phyloP scores from a whole-genome alignment of 2,329 filamentous ascomycete species.

The Metarhizium sp. region DNA sequence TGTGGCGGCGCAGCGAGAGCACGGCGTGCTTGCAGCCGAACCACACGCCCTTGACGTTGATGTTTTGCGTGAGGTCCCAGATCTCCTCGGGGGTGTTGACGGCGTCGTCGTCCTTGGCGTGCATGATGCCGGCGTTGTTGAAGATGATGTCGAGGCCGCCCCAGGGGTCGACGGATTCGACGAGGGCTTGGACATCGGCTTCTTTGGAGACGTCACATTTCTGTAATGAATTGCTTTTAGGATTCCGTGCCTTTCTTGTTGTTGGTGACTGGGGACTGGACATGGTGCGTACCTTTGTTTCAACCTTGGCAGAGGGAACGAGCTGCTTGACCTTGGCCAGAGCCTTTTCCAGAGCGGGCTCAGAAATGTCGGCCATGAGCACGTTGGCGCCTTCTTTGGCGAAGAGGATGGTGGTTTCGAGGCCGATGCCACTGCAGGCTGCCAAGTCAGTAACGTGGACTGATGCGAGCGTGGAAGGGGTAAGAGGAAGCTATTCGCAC shows the following conservation, averaged over 20 bases:
- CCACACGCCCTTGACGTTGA: constrained; percentile 99
- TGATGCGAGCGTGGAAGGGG: background rate
- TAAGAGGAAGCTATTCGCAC: constrained; percentile 33
- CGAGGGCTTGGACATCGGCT: constrained; percentile 61
- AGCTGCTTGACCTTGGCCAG: constrained; percentile 65
- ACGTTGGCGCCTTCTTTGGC: constrained; percentile 80
- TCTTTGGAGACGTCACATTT: constrained; percentile 78
- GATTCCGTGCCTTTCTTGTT: background rate
- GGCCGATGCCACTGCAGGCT: constrained; percentile 67
- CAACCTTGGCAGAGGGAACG: constrained; percentile 52
- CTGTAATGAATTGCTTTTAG: constrained; percentile 7
- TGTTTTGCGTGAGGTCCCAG: constrained; percentile 88
- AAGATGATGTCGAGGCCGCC: constrained; percentile 87
- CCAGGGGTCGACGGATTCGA: constrained; percentile 70
- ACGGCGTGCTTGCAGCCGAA: constrained; percentile 90
- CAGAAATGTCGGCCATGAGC: constrained; percentile 78
- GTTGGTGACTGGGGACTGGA: background rate
- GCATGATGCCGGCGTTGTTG: constrained; percentile 98
- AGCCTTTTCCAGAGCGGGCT: constrained; percentile 67
- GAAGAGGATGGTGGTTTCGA: constrained; percentile 86
- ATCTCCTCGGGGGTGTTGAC: constrained; percentile 79
- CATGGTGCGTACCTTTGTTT: constrained; percentile 39
- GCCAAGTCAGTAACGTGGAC: background rate
- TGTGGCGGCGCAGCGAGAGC: constrained; percentile 66
- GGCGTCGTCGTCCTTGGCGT: constrained; percentile 70